Percentiles rank a stretch among this genome's conserved stretches.
Conservation (phyloP, 1,284 basidiomycete species). For the Schizopora paradoxa region DNA sequence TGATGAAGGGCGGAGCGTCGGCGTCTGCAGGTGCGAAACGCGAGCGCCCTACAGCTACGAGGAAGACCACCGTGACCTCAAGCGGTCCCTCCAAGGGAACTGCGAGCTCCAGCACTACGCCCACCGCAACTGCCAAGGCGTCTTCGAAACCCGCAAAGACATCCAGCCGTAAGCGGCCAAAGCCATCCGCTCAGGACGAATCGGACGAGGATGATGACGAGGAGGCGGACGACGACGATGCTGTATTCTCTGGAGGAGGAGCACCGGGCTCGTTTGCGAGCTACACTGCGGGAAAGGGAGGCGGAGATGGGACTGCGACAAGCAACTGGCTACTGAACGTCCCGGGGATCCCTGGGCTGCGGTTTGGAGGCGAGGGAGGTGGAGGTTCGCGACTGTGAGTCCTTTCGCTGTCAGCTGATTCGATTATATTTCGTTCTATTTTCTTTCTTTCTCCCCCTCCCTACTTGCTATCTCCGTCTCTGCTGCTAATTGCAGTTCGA, state of each 20-base stretch:
- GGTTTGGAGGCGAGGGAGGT: neutral
- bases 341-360: neutral
- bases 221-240: constrained; percentile 1
- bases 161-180: neutral
- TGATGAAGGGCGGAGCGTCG: neutral
- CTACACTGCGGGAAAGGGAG: neutral
- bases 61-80: neutral
- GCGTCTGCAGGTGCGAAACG: neutral
- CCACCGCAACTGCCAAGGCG: neutral
- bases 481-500: too few relatives aligned
- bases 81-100: neutral
- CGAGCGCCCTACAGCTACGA: neutral
- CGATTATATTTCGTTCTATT: neutral
- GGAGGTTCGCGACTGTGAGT: neutral
- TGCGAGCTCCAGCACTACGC: neutral
- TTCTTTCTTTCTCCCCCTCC: neutral
- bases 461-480: neutral
- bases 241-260: neutral
- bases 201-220: neutral
- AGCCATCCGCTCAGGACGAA: neutral
- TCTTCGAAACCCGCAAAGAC: neutral
- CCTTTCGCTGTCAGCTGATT: neutral
- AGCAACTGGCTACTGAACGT: neutral
- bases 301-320: neutral
- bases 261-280: neutral